Evolutionary conservation across 1,284 basidiomycete species (phyloP).

Genomic region (Pulveroboletus sp.): DNA sequence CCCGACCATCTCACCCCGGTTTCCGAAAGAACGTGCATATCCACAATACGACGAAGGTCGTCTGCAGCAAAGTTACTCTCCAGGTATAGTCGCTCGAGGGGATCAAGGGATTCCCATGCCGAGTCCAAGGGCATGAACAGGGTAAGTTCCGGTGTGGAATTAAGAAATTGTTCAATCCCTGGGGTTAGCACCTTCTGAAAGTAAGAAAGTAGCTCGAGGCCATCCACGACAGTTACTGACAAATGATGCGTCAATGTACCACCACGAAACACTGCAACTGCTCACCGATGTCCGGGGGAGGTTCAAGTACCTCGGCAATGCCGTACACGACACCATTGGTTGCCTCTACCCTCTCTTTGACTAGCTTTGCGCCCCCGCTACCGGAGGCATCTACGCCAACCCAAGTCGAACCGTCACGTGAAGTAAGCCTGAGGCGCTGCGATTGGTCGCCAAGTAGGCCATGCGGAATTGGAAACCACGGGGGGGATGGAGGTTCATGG

Average conservation of each 20-base stretch:
- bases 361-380: conserved; percentile 61
- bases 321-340: conserved; percentile 81
- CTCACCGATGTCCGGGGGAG: conserved; percentile 77
- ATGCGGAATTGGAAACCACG: conserved; percentile 82
- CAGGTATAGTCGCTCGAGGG: conserved; percentile 79
- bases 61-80: conserved; percentile 82
- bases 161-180: conserved; percentile 55
- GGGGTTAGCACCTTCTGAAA: conserved; percentile 66
- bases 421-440: conserved; percentile 74
- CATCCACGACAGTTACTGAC: conserved; percentile 46
- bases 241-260: conserved; percentile 1
- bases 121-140: conserved; percentile 86
- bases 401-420: conserved; percentile 50
- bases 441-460: conserved; percentile 82
- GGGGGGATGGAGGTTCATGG: conserved; percentile 69
- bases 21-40: conserved; percentile 69
- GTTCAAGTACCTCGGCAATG: conserved; percentile 73
- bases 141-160: conserved; percentile 73
- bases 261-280: conserved; percentile 7
- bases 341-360: conserved; percentile 57
- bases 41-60: conserved; percentile 76
- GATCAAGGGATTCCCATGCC: conserved; percentile 70
- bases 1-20: conserved; percentile 65
- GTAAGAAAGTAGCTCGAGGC: conserved; percentile 66
- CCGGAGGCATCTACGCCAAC: conserved; percentile 78